These are phyloP conservation scores for Ceratobasidium papillatum DNA, from an alignment of 1,284 basidiomycete species.

Conservation along the genomic window DNA sequence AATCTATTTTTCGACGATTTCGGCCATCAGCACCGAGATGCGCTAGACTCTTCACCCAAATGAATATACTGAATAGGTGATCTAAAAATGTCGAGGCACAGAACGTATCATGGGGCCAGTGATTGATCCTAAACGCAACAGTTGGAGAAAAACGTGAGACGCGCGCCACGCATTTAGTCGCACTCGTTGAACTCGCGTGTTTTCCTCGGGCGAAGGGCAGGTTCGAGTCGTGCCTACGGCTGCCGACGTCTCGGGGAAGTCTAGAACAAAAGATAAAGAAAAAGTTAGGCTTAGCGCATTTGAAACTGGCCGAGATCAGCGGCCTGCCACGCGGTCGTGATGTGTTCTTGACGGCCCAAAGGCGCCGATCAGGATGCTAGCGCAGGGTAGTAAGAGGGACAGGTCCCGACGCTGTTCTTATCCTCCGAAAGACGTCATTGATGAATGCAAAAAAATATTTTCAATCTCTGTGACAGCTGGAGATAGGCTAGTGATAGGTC, in stretches of 20 bases:
- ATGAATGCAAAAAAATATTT: background rate
- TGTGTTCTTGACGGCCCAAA: background rate
- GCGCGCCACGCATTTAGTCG: background rate
- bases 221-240: background rate
- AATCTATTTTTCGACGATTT: background rate
- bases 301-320: background rate
- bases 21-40: background rate
- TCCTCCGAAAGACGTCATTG: constrained; percentile 2
- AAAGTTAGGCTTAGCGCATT: background rate
- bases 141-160: background rate
- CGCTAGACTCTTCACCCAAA: background rate
- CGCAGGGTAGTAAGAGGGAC: background rate
- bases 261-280: background rate
- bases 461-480: background rate
- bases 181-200: background rate
- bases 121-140: background rate
- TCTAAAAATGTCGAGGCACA: background rate
- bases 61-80: background rate
- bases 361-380: background rate
- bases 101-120: background rate
- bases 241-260: background rate
- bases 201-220: background rate
- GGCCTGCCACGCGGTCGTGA: too few relatives aligned
- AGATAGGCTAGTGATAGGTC: background rate
- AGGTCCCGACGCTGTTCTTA: background rate